Evolutionary conservation across 495 filamentous ascomycete genomes (phyloP).

Genomic region (Penicillium angulare): DNA sequence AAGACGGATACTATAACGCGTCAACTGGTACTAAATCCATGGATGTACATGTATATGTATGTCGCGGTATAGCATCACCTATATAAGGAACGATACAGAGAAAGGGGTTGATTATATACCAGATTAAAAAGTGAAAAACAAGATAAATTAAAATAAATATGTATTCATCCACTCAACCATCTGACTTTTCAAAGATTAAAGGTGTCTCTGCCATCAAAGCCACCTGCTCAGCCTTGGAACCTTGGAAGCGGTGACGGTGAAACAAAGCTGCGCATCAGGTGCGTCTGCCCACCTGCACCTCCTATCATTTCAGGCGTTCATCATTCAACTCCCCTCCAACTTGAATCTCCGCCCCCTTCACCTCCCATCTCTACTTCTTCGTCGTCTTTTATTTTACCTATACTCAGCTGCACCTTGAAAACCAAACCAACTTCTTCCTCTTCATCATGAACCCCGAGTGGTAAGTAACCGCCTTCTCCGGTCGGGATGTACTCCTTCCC

Average conservation of each 20-base stretch:
- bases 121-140: too few species aligned
- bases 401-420: conserved; percentile 6
- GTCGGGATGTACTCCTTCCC: conserved; percentile 5
- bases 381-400: conserved; percentile 7
- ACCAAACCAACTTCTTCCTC: background rate
- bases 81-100: too few species aligned
- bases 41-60: too few species aligned
- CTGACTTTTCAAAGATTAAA: too few species aligned
- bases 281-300: conserved; percentile 31
- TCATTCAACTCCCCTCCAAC: conserved; percentile 24
- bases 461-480: conserved; percentile 52
- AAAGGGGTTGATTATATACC: too few species aligned
- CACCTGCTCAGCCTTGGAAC: too few species aligned
- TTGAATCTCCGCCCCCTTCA: conserved; percentile 6
- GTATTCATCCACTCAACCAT: too few species aligned
- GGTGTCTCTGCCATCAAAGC: too few species aligned
- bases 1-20: too few species aligned
- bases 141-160: too few species aligned
- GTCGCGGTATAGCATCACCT: too few species aligned
- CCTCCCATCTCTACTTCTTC: conserved; percentile 11
- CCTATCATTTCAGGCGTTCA: conserved; percentile 37
- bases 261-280: conserved; percentile 35
- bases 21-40: too few species aligned
- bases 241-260: conserved; percentile 17
- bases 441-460: conserved; percentile 87